These are phyloP conservation scores for Fusarium drepaniforme DNA, from an alignment of 2,329 filamentous ascomycete genomes.

Conservation along the genomic window DNA sequence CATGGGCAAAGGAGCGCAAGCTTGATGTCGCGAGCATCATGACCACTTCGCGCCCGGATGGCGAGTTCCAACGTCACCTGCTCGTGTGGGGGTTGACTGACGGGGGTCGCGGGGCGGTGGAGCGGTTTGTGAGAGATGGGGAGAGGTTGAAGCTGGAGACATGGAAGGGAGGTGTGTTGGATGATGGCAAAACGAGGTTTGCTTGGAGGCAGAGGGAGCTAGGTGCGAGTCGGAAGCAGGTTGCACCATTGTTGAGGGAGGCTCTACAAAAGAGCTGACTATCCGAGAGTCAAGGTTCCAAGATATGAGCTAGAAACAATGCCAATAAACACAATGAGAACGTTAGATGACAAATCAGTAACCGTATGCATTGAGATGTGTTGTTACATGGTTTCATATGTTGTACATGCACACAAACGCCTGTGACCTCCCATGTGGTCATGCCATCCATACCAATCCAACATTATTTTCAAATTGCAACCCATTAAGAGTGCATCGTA, in stretches of 20 bases:
- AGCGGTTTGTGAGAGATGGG: conserved; percentile 64
- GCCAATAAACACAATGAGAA: background rate
- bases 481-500: background rate
- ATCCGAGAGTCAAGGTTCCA: background rate
- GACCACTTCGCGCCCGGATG: conserved; percentile 71
- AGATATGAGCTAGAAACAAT: conserved; percentile 15
- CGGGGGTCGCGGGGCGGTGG: conserved; percentile 61
- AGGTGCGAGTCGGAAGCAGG: conserved; percentile 74
- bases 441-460: background rate
- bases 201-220: conserved; percentile 77
- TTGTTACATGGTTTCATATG: conserved; percentile 24
- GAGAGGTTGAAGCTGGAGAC: conserved; percentile 67
- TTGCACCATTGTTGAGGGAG: conserved; percentile 75
- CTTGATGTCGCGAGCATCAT: conserved; percentile 77
- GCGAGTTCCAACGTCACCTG: conserved; percentile 73
- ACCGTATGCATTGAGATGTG: conserved; percentile 8
- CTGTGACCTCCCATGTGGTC: background rate
- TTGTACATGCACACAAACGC: conserved; percentile 16
- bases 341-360: background rate
- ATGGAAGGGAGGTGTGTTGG: conserved; percentile 64
- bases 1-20: conserved; percentile 67
- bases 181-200: conserved; percentile 62
- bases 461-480: background rate
- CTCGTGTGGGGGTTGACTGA: conserved; percentile 73
- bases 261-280: conserved; percentile 55